Evolutionary conservation across 139 green algal genomes (phyloP), one percentile per base, ranked within the genome.

Genomic region (Closterium sp.): DNA sequence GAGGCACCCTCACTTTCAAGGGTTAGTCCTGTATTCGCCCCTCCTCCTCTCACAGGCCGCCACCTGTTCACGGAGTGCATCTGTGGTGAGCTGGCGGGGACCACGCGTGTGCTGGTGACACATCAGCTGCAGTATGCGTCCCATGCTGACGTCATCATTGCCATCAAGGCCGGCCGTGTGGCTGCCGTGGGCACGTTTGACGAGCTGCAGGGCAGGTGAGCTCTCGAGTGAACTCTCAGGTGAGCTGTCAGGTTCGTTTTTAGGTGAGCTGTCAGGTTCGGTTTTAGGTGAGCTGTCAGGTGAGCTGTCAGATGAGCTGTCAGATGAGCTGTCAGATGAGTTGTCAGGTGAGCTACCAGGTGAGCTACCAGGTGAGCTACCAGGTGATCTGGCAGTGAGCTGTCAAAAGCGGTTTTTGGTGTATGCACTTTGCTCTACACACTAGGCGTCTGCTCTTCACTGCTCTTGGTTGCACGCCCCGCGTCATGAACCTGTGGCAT

Each of bases 81-180:
- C 21, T 38, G 33, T 9, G 89, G 93, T 33, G 84, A 84, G 33
- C 88, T 96, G 64, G 33, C 87, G 43, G 91, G 88, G 87, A 97
- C 97, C 90, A 96, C 97, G 1, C 94, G 98, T 87, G n/a, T 96
- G 12, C 89, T 96, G 21, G 95, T 99, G 2, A 99, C 97, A 38
- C 97, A 99, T 93, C 96, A 98, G 84, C 86, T 95, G 32, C 92
- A 95, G 84, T 95, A 93, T 33, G 36, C 95, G 31, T 32, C 38
- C 0, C 36, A 55, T n/a, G 85, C 93, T 93, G 90, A 93, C 30
- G 83, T 84, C 33, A 86, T 94, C 16, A 85, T 88, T 9, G 89
- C 94, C 25, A 86, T 95, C n/a, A 28, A 43, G 23, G 32, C 90
- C 0, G 93, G 93, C 32, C 35, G 0, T 83, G 34, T 95, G 23